Base-by-base conservation (phyloP, 352 stramenopile species). In the Phytophthora multivora region DNA sequence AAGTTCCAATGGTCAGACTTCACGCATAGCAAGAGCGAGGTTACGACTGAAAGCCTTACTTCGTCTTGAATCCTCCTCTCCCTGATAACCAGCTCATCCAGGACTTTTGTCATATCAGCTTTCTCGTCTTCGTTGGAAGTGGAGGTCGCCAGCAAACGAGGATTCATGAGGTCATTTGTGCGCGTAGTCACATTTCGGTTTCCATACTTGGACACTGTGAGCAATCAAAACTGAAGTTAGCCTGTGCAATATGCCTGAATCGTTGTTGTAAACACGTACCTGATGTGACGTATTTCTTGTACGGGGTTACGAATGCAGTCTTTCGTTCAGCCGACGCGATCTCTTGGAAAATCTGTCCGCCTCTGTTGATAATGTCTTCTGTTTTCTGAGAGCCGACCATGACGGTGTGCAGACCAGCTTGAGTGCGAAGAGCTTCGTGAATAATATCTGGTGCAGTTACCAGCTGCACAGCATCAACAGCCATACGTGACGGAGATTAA, bases 241-340 rank as follows among this genome's bases (percentile, higher is more conserved):
- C 8, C 8, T 33, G 28, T 33, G 28, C 28, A 33, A 33, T 11
- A 33, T 33, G 9, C 28, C 28, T 33, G 28, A 13, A 33, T 12
- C 1, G 8, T 33, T 33, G 26, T 31, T 31, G 25, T 16, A 1
- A 26, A 16, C 8, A 67, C 73, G 19, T 61, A 88, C 82, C 80
- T 52, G 84, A 88, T 4, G 83, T 89, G 13, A 95, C 81, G 38
- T 96, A 96, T 77, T 93, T 93, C 57, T 96, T 95, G 61, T 66
- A 89, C 4, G 88, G 88, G 9, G 86, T 96, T 18, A 94, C 77
- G 16, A 96, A 90, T 7, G 83, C 83, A 23, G 81, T 75, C 28
- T 87, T 87, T n/a, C 83, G 68, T 45, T 93, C 81, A 9, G 68
- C 54, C 0, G 71, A 69, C 1, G 82, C 68, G 19, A 96, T 72